Percentiles rank a stretch among this genome's conserved stretches.
phyloP scores from a whole-genome alignment of 805 yeast genomes.

The Monosporozyma aerobia region DNA sequence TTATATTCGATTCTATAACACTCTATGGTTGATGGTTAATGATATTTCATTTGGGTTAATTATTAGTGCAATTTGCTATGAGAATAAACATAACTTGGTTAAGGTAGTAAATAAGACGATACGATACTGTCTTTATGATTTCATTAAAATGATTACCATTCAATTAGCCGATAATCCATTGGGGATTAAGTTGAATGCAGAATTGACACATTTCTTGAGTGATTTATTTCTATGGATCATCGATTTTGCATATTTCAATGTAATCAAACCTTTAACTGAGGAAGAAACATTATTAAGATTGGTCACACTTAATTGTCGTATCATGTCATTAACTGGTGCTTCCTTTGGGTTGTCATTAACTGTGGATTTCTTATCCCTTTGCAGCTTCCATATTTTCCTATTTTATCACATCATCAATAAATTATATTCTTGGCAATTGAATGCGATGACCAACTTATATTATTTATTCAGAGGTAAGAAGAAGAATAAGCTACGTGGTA shows the following conservation, averaged over 20 bases:
- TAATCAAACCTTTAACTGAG: conserved; percentile 18
- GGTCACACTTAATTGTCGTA: conserved; percentile 29
- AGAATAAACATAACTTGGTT: conserved; percentile 32
- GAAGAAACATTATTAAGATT: conserved; percentile 24
- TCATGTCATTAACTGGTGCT: conserved; percentile 47
- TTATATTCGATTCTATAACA: conserved; percentile 74
- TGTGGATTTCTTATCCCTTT: conserved; percentile 53
- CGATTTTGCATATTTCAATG: conserved; percentile 44
- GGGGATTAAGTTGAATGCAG: conserved; percentile 85
- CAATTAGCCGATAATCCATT: conserved; percentile 90
- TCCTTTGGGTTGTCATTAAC: conserved; percentile 59
- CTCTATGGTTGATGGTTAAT: conserved; percentile 77
- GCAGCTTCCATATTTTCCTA: conserved; percentile 64
- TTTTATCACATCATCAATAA: conserved; percentile 75
- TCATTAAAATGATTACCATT: conserved; percentile 40
- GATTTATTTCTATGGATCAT: conserved; percentile 82
- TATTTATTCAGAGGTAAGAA: conserved; percentile 85
- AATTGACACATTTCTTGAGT: conserved; percentile 76
- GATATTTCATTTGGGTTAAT: conserved; percentile 71
- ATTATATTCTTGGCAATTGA: conserved; percentile 67
- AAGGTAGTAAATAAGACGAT: conserved; percentile 25
- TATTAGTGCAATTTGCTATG: conserved; percentile 40
- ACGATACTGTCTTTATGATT: conserved; percentile 28
- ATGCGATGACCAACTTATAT: conserved; percentile 61
- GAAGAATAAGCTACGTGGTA: conserved; percentile 68